Conservation (phyloP, 106 monocot genomes). For the Xerophyta viscosa region DNA sequence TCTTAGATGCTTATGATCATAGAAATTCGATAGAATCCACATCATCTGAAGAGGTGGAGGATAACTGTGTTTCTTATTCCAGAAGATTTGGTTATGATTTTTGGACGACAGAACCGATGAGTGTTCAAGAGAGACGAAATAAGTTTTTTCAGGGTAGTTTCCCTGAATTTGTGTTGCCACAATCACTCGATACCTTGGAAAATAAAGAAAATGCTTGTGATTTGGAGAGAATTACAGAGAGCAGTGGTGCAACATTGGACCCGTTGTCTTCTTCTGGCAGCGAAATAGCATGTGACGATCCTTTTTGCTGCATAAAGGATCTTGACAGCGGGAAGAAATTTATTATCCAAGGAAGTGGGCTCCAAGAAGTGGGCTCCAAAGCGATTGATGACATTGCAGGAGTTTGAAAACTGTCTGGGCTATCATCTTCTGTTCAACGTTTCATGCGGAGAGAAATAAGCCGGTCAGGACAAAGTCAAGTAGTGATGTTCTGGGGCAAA, state of each 20-base stretch:
- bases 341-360: conserved; percentile 40
- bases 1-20: conserved; percentile 42
- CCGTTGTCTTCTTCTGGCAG: not conserved
- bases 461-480: conserved; percentile 3
- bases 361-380: too few species aligned
- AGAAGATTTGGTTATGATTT: conserved; percentile 22
- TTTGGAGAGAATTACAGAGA: conserved; percentile 9
- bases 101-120: conserved; percentile 36
- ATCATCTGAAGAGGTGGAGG: conserved; percentile 7
- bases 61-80: conserved; percentile 6
- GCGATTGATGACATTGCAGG: conserved; percentile 36
- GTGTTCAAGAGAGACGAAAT: conserved; percentile 45
- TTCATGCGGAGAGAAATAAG: conserved; percentile 21
- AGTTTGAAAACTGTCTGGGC: conserved; percentile 45
- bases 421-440: conserved; percentile 23
- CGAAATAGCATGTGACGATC: conserved; percentile 2
- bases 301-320: conserved; percentile 32
- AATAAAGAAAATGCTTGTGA: conserved; percentile 4
- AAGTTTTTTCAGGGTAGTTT: conserved; percentile 33
- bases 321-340: conserved; percentile 44
- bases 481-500: too few species aligned
- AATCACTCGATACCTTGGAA: not conserved
- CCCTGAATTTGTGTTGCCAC: conserved; percentile 17
- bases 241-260: conserved; percentile 17
- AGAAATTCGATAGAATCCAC: conserved; percentile 23